Evolutionary conservation across 2,329 filamentous ascomycete genomes (phyloP).

Genomic region (Tothia fuscella): DNA sequence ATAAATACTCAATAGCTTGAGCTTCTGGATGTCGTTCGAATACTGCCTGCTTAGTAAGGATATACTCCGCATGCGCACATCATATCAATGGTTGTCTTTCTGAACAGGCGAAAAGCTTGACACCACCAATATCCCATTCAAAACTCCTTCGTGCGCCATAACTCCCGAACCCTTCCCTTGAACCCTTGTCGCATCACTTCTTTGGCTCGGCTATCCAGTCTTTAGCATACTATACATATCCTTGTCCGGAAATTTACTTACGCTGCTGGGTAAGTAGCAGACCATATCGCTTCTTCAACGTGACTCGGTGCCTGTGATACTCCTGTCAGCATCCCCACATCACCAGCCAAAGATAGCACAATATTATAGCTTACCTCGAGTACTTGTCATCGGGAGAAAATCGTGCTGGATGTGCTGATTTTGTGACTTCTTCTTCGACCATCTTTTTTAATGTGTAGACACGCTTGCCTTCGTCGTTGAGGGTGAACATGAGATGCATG

Average conservation of each 20-base stretch:
- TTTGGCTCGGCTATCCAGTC: too few species aligned
- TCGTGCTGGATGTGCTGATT: conserved; percentile 87
- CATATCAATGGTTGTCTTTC: too few species aligned
- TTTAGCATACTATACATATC: too few species aligned
- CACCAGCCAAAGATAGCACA: neutral
- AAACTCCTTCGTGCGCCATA: too few species aligned
- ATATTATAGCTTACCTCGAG: conserved; percentile 46
- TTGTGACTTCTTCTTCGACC: conserved; percentile 69
- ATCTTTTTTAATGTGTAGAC: conserved; percentile 94
- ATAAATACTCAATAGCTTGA: too few species aligned
- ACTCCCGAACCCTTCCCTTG: too few species aligned
- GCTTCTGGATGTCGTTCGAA: too few species aligned
- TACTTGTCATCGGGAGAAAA: conserved; percentile 99
- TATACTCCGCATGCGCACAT: too few species aligned
- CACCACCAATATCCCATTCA: too few species aligned
- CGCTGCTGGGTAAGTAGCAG: conserved; percentile 63
- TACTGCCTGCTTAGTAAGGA: too few species aligned
- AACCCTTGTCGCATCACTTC: too few species aligned
- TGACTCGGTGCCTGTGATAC: conserved; percentile 65
- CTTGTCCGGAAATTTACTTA: neutral
- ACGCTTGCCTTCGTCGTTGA: conserved; percentile 72
- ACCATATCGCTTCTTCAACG: conserved; percentile 85
- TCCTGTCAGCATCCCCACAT: neutral
- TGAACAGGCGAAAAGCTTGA: too few species aligned
- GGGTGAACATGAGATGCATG: conserved; percentile 77